Evolutionary conservation across 1,284 basidiomycete genomes (phyloP).

Genomic region (Ustilago xerochloae): DNA sequence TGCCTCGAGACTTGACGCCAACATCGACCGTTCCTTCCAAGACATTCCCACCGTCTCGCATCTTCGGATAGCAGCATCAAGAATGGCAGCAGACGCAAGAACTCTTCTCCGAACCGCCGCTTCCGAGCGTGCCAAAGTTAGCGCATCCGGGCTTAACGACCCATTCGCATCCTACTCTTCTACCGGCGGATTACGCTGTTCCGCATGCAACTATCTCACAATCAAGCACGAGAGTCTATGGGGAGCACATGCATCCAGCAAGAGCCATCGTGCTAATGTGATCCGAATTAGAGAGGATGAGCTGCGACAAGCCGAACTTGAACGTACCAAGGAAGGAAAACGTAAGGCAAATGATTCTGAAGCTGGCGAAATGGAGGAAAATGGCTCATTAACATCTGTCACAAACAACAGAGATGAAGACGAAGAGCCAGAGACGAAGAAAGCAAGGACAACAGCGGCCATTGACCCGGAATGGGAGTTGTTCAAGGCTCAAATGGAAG

Average conservation of each 20-base stretch:
- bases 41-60: not conserved
- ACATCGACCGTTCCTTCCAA: not conserved
- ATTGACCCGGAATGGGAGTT: conserved; percentile 57
- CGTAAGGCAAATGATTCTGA: conserved; percentile 32
- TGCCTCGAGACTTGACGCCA: not conserved
- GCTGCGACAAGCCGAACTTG: conserved; percentile 20
- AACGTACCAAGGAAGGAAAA: conserved; percentile 41
- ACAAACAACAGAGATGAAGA: not conserved
- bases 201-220: conserved; percentile 48
- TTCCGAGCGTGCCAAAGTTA: conserved; percentile 23
- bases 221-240: conserved; percentile 61
- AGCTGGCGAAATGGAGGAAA: not conserved
- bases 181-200: conserved; percentile 46
- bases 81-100: conserved; percentile 49
- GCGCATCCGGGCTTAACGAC: conserved; percentile 27
- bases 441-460: conserved; percentile 8
- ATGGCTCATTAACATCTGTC: not conserved
- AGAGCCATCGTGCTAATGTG: conserved; percentile 45
- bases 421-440: conserved; percentile 17
- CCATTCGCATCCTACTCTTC: conserved; percentile 52
- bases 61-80: not conserved
- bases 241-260: conserved; percentile 50
- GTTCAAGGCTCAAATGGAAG: conserved; percentile 52
- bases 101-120: conserved; percentile 46
- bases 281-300: conserved; percentile 28